Evolutionary conservation across 2,329 filamentous ascomycete genomes (phyloP).

Genomic region (Verticillium dahliae): DNA sequence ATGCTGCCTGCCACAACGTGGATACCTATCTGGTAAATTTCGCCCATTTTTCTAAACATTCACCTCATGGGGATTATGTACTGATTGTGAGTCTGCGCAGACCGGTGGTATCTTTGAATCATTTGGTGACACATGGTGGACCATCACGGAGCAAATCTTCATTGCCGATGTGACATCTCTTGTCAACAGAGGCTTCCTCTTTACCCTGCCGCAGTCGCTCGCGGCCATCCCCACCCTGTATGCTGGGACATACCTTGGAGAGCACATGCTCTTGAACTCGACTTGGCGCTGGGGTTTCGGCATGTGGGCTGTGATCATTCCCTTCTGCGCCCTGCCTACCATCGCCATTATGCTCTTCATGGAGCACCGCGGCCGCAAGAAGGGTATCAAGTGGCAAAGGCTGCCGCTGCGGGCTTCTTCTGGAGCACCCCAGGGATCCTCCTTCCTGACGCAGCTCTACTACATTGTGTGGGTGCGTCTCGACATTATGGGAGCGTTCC

Average conservation of each 20-base stretch:
- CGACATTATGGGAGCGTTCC: constrained; percentile 23
- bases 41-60: constrained; percentile 33
- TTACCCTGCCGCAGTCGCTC: constrained; percentile 33
- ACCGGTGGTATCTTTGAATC: constrained; percentile 53
- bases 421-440: constrained; percentile 8
- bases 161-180: constrained; percentile 35
- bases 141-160: constrained; percentile 29
- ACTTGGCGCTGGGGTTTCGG: constrained; percentile 35
- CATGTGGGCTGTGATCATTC: constrained; percentile 32
- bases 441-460: background rate
- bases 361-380: constrained; percentile 17
- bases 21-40: constrained; percentile 53
- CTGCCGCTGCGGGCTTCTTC: background rate
- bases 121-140: constrained; percentile 35
- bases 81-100: constrained; percentile 24
- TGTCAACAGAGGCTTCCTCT: constrained; percentile 34
- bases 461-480: constrained; percentile 18
- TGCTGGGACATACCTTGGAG: constrained; percentile 31
- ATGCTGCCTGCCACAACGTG: constrained; percentile 52
- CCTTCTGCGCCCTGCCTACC: constrained; percentile 22
- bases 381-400: background rate
- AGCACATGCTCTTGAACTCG: constrained; percentile 14
- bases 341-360: constrained; percentile 23
- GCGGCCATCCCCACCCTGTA: constrained; percentile 35
- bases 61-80: constrained; percentile 49